phyloP scores from a whole-genome alignment of 441 rosid species.

The Mallotus repandus region DNA sequence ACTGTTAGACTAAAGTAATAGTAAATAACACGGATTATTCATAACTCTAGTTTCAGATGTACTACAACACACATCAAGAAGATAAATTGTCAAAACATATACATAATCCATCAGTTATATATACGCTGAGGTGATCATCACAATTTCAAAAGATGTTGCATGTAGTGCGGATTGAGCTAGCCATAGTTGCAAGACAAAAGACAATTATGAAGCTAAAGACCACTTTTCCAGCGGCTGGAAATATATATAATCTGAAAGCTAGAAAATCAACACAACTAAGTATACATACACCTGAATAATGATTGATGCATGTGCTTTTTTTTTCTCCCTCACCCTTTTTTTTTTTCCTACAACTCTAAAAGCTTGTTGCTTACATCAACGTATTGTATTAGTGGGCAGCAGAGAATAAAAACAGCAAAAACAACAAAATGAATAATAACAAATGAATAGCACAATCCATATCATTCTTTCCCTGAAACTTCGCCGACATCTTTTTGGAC shows the following conservation, averaged over 20 bases:
- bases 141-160: too few relatives aligned
- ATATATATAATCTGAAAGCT: constrained; percentile 20
- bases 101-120: not conserved
- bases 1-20: too few relatives aligned
- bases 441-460: constrained; percentile 12
- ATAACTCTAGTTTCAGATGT: too few relatives aligned
- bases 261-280: constrained; percentile 16
- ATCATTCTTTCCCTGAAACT: constrained; percentile 6
- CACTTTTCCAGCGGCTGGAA: constrained; percentile 30
- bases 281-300: not conserved
- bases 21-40: too few relatives aligned
- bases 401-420: constrained; percentile 34
- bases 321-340: not conserved
- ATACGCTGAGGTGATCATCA: not conserved
- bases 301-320: constrained; percentile 24
- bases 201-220: constrained; percentile 32
- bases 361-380: constrained; percentile 1
- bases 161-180: not conserved
- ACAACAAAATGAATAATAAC: constrained; percentile 32
- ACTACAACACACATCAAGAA: too few relatives aligned
- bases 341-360: too few relatives aligned
- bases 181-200: constrained; percentile 1
- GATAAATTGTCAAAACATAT: too few relatives aligned
- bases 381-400: not conserved
- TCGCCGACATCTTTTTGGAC: constrained; percentile 25